Evolutionary conservation across 1,284 basidiomycete species (phyloP), one percentile per base, ranked within the genome.

Genomic region (Cryptococcus wingfieldii): DNA sequence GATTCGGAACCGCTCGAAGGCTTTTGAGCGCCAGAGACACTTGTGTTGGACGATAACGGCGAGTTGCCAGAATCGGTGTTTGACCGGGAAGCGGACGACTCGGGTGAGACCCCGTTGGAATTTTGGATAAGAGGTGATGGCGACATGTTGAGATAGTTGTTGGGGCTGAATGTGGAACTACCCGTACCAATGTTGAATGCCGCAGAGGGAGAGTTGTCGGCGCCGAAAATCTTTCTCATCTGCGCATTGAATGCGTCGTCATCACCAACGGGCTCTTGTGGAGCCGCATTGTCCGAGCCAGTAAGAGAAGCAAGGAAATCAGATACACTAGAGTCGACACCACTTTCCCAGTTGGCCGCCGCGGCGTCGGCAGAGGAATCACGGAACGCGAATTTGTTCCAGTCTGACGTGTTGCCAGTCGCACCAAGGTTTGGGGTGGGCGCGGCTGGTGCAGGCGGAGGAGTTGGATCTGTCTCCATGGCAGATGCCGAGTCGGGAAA

Each of bases 61-160:
- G 31, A 34, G 10, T 34, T 34, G 31, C 31, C 31, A 7, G 31
- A 34, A 34, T 27, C 16, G 18, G 45, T 23, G 18, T 28, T 25
- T 16, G 45, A 46, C 19, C n/a, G n/a, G 7, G 41, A 42, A 8
- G 41, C 41, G 41, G 41, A 42, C 16, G 65, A 67, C 45, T 55
- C 61, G 2, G 66, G 63, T 4, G 65, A 64, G 51, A 34, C 31
- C 4, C 31, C 31, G 31, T 63, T 55, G 38, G 58, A 64, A 53
- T 65, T 65, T 1, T 64, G 58, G 44, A 55, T 61, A 42, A 68
- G 51, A 2, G 74, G 71, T 27, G 74, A 71, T 1, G 75, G 75
- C 3, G 71, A 73, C 61, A 73, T 72, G 65, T 74, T 74, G 60
- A 77, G 69, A 56, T 75, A 76, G 46, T 69, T 72, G 18, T 65